Percentiles rank a stretch among this genome's conserved stretches.
Conservation (phyloP, 495 filamentous ascomycete species). For the Recurvomyces mirabilis region DNA sequence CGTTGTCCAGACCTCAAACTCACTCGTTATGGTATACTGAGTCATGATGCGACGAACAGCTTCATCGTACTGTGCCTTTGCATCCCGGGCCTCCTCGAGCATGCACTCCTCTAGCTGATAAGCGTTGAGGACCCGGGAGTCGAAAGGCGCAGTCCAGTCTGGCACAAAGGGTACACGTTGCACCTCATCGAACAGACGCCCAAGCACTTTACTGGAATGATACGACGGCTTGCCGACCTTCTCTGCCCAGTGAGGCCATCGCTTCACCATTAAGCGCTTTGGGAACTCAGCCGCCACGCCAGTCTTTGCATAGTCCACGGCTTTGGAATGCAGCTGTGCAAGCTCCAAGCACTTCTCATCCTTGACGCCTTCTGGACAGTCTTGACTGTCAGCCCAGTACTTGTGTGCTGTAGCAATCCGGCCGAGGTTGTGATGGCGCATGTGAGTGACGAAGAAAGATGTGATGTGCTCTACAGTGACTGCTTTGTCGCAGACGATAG, state of each 20-base stretch:
- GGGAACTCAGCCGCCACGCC: slow-evolving; percentile 62
- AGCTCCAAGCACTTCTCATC: slow-evolving; percentile 59
- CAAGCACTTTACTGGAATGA: slow-evolving; percentile 60
- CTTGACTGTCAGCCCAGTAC: slow-evolving; percentile 56
- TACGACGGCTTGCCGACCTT: slow-evolving; percentile 45
- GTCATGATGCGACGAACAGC: slow-evolving; percentile 71
- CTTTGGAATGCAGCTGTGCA: slow-evolving; percentile 73
- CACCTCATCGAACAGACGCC: slow-evolving; percentile 69
- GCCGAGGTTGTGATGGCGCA: slow-evolving; percentile 79
- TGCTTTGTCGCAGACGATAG: slow-evolving; percentile 39
- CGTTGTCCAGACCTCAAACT: slow-evolving; percentile 83
- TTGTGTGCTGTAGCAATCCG: slow-evolving; percentile 76
- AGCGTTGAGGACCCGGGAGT: slow-evolving; percentile 59
- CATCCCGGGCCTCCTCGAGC: slow-evolving; percentile 45
- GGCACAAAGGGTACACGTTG: slow-evolving; percentile 59
- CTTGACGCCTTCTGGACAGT: slow-evolving; percentile 45
- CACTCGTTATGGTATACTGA: slow-evolving; percentile 72
- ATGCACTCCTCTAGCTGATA: slow-evolving; percentile 43
- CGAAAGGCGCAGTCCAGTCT: slow-evolving; percentile 57
- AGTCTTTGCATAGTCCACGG: slow-evolving; percentile 91
- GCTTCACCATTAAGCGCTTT: slow-evolving; percentile 43
- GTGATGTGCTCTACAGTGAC: slow-evolving; percentile 61
- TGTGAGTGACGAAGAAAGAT: slow-evolving; percentile 80
- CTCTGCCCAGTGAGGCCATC: slow-evolving; percentile 90
- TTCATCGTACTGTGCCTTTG: slow-evolving; percentile 71